A percentile compares a stretch with the other conserved stretches of the same genome.
Evolutionary conservation across 2,329 filamentous ascomycete species (phyloP).

Genomic region (Scortechinia acanthostroma): DNA sequence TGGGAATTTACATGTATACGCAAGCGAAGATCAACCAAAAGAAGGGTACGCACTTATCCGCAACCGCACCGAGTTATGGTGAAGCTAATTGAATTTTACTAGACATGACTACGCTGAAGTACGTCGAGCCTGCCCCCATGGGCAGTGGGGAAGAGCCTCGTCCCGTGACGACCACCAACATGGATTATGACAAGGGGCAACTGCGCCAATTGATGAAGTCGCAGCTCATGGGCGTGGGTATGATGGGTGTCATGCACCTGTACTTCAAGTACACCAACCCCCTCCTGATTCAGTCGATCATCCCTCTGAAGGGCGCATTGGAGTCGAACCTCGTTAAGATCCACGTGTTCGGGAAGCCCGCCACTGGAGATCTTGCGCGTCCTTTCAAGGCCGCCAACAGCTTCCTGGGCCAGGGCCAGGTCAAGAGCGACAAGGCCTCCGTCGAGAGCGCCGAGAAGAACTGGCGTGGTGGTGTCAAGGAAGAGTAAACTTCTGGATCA

Average conservation of each 20-base stretch:
- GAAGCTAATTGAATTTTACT: constrained; percentile 4
- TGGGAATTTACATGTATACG: background rate
- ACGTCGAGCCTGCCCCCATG: constrained; percentile 91
- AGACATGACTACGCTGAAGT: constrained; percentile 97
- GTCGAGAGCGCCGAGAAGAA: constrained; percentile 74
- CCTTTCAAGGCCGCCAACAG: constrained; percentile 85
- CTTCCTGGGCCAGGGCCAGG: constrained; percentile 70
- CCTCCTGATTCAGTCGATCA: constrained; percentile 95
- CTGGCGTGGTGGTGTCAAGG: constrained; percentile 65
- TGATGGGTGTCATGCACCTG: constrained; percentile 98
- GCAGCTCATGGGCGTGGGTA: constrained; percentile 90
- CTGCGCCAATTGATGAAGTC: constrained; percentile 78
- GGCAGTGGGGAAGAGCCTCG: constrained; percentile 91
- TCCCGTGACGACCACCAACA: constrained; percentile 90
- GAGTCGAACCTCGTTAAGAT: constrained; percentile 96
- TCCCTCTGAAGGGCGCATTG: constrained; percentile 89
- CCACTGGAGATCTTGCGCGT: constrained; percentile 82
- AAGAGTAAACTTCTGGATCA: constrained; percentile 64
- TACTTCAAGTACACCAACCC: constrained; percentile 99
- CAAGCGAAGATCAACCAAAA: background rate
- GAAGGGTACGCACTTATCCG: constrained; percentile 1
- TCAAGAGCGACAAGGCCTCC: constrained; percentile 88
- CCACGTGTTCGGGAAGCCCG: constrained; percentile 79
- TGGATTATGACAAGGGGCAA: constrained; percentile 87
- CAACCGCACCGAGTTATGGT: background rate